Evolutionary conservation across 768 basidiomycete species (phyloP), one percentile per base, ranked within the genome.

Genomic region (Mycena polygramma): DNA sequence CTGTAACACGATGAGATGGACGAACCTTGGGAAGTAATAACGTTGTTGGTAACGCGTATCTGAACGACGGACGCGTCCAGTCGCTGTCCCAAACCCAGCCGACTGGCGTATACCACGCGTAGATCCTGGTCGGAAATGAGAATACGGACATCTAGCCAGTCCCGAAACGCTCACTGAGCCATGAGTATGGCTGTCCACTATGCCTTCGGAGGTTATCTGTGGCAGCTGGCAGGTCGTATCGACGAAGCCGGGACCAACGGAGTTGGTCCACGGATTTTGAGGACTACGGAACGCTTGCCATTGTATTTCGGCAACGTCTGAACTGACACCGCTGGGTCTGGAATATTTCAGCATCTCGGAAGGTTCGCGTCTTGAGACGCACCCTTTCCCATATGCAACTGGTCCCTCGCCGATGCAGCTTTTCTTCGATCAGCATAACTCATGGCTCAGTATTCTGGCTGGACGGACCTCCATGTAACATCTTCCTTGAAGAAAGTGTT

Each of bases 401-500:
- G 85, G 82, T 0, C 86, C 86, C 46, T 79, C 78, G 14, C 81
- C 83, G 45, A 72, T 76, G 68, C 87, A 88, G 39, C 79, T 73
- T 64, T 48, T 19, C 43, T 20, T 19, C 11, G 3, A 69, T 35
- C 26, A 17, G 10, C 15, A 41, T 17, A 20, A 43, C 24, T 13
- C 14, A 9, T 9, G 22, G 11, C n/a, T 41, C 20, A 37, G 24
- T 7, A 43, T 37, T 26, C 37, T 36, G 35, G 41, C 4, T n/a
- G 24, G 30, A 46, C 59, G 19, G 45, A 70, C 72, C 61, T 80
- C 86, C 86, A 87, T 7, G 77, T 15, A 7, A 86, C 73, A 61
- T 83, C 82, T 75, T 88, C 87, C 58, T 83, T 82, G 75, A 86
- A 85, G 70, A 87, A 88, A 0, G 83, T 86, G 63, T 87, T 88